Evolutionary conservation across 163 green algal genomes (phyloP).

Genomic region (Scenedesmus sp.): DNA sequence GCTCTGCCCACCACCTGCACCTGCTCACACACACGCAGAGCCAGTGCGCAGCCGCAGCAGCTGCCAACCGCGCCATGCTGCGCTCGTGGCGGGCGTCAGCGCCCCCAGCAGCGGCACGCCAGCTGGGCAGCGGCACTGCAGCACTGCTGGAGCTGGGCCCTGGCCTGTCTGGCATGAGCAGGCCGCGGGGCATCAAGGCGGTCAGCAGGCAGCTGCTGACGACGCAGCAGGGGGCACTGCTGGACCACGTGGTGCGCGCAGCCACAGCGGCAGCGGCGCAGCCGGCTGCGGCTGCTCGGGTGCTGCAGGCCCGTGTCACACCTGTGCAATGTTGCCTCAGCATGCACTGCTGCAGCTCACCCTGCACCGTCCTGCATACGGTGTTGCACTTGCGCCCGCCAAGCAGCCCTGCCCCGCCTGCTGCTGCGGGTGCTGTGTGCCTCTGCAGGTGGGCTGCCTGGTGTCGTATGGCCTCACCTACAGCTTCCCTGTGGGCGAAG

Average conservation of each 20-base stretch:
- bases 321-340: neutral
- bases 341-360: neutral
- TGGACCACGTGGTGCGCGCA: constrained; percentile 36
- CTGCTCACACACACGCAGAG: neutral
- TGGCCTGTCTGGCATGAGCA: constrained; percentile 64
- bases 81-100: constrained; percentile 39
- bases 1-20: neutral
- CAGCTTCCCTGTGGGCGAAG: constrained; percentile 54
- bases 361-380: neutral
- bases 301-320: neutral
- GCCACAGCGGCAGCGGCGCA: neutral
- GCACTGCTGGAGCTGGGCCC: constrained; percentile 73
- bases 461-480: constrained; percentile 77
- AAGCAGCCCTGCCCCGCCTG: neutral
- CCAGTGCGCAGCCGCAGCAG: neutral
- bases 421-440: neutral
- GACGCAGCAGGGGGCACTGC: constrained; percentile 67
- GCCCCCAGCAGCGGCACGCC: constrained; percentile 16
- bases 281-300: neutral
- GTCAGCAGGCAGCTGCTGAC: constrained; percentile 75
- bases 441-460: constrained; percentile 69
- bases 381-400: neutral
- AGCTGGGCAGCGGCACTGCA: neutral
- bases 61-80: constrained; percentile 18
- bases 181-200: constrained; percentile 69